A percentile compares a stretch with the other conserved stretches of the same genome.
Evolutionary conservation across 2,329 filamentous ascomycete genomes (phyloP).

Genomic region (Chaetomium strumarium): DNA sequence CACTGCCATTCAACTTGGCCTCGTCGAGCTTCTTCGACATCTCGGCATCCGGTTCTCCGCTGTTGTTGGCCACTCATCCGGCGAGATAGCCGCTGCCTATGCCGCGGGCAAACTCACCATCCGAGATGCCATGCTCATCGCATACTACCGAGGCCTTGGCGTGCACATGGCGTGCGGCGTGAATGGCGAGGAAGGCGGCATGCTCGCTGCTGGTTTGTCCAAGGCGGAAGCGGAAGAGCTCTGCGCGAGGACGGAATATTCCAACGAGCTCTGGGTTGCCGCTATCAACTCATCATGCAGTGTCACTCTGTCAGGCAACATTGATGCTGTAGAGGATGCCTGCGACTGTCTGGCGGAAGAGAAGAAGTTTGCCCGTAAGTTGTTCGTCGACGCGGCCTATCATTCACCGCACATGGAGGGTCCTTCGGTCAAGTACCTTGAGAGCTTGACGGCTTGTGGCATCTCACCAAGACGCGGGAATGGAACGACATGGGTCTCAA

Average conservation of each 20-base stretch:
- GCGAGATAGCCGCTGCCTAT: conserved; percentile 41
- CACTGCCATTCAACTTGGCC: conserved; percentile 47
- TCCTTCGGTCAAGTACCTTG: conserved; percentile 31
- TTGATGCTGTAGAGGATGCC: conserved; percentile 26
- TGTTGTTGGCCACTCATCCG: conserved; percentile 38
- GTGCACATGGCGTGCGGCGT: conserved; percentile 24
- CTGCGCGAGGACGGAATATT: conserved; percentile 23
- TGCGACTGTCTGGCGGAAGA: conserved; percentile 18
- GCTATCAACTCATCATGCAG: conserved; percentile 30
- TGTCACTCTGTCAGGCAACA: conserved; percentile 34
- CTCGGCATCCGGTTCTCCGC: conserved; percentile 27
- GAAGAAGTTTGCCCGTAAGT: conserved; percentile 30
- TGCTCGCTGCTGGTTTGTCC: conserved; percentile 33
- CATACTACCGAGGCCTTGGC: conserved; percentile 37
- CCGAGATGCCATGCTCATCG: conserved; percentile 34
- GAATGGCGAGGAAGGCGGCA: conserved; percentile 26
- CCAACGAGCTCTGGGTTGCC: conserved; percentile 27
- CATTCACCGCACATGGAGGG: conserved; percentile 44
- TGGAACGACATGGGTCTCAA: conserved; percentile 36
- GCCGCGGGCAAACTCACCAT: conserved; percentile 33
- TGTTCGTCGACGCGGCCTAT: conserved; percentile 42
- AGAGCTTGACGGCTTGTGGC: conserved; percentile 26
- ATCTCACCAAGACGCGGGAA: conserved; percentile 27
- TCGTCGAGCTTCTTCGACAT: conserved; percentile 27
- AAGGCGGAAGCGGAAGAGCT: conserved; percentile 26